Percentiles rank a stretch among this genome's conserved stretches.
Conservation (phyloP, 768 basidiomycete genomes). For the Tricholoma terreum region DNA sequence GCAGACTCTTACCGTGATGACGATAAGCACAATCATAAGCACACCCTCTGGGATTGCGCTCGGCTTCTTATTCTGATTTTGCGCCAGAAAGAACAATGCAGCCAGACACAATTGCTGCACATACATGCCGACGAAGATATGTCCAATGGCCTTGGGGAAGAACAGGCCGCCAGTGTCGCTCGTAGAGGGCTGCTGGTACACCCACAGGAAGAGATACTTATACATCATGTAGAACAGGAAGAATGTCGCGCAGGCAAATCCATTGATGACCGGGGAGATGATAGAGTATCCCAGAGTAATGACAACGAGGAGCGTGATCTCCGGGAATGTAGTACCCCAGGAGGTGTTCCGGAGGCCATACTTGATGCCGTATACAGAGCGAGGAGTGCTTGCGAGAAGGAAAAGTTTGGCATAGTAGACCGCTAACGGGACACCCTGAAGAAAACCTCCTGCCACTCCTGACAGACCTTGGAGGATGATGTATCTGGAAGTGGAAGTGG, state of each 20-base stretch:
- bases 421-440: too few relatives aligned
- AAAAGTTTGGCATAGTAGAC: too few relatives aligned
- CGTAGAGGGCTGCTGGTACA: slow-evolving; percentile 62
- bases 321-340: slow-evolving; percentile 79
- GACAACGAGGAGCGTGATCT: slow-evolving; percentile 64
- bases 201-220: slow-evolving; percentile 86
- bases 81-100: slow-evolving; percentile 70
- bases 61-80: slow-evolving; percentile 46
- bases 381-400: slow-evolving; percentile 85
- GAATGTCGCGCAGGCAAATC: slow-evolving; percentile 80
- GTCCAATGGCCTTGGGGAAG: slow-evolving; percentile 92
- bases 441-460: too few relatives aligned
- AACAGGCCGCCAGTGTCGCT: slow-evolving; percentile 90
- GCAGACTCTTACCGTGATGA: slow-evolving; percentile 62
- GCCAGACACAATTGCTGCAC: slow-evolving; percentile 56
- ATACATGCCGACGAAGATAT: slow-evolving; percentile 92
- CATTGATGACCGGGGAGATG: slow-evolving; percentile 93
- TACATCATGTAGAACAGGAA: slow-evolving; percentile 79
- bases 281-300: slow-evolving; percentile 76
- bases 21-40: slow-evolving; percentile 82
- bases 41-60: slow-evolving; percentile 72
- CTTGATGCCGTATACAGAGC: slow-evolving; percentile 81
- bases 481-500: not conserved
- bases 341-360: slow-evolving; percentile 61
- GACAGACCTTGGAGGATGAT: too few relatives aligned